Percentiles rank a stretch among this genome's conserved stretches.
Conservation (phyloP, 176 grass and related monocot species). For the Poa pratensis region DNA sequence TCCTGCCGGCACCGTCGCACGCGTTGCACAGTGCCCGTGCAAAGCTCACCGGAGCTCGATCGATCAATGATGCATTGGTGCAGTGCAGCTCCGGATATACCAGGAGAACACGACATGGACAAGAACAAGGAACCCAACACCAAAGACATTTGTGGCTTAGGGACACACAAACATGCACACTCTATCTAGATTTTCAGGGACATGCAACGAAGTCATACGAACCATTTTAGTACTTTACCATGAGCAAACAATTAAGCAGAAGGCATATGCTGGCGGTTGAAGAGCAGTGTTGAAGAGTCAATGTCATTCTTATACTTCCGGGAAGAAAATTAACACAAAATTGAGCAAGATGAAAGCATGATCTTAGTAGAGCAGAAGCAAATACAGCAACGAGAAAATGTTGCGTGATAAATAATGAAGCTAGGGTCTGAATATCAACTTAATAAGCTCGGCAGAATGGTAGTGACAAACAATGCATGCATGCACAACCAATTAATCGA, state of each 20-base stretch:
- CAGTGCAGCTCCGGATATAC: conserved; percentile 6
- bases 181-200: conserved; percentile 29
- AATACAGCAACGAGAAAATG: conserved; percentile 41
- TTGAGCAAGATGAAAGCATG: neutral
- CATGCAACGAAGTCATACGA: neutral
- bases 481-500: conserved; percentile 55
- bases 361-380: conserved; percentile 4
- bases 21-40: neutral
- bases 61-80: neutral
- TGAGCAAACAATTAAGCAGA: neutral
- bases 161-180: neutral
- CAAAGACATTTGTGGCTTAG: neutral
- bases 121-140: too few species aligned
- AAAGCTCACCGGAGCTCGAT: neutral
- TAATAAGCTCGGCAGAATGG: conserved; percentile 6
- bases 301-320: conserved; percentile 15
- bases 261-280: neutral
- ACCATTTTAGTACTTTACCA: conserved; percentile 15
- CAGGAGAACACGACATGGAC: conserved; percentile 15
- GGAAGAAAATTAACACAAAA: neutral
- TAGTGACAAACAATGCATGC: conserved; percentile 48
- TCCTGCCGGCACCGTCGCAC: neutral
- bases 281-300: neutral
- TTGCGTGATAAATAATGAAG: conserved; percentile 13
- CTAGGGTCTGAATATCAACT: conserved; percentile 9